Base-by-base conservation (phyloP, 495 filamentous ascomycete species). In the Penicillium steckii region DNA sequence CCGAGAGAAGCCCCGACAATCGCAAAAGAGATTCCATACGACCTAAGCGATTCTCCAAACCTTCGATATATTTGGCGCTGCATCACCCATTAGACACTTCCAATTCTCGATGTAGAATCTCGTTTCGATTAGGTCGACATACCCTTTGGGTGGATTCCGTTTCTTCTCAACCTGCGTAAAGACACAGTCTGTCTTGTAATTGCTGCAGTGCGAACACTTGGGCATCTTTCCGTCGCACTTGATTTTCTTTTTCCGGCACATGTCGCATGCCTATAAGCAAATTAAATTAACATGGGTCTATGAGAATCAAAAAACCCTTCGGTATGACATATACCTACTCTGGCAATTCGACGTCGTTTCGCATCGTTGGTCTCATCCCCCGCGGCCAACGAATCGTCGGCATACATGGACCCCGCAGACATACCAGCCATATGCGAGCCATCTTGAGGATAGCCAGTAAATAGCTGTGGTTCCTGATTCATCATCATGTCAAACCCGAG, bases 241-340 rank as follows among this genome's bases (percentile, higher is more conserved):
- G 65, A 98, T 97, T 81, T 98, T 98, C 79, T 97, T 98, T 75
- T 96, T 97, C 56, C 94, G 84, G 65, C 94, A 98, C 93, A 97
- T 96, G 66, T 98, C 94, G 77, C 94, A 98, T 44, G 94, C 94
- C 89, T 93, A 67, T 32, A 51, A 17, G 30, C 21, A 27, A 46
- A 56, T 30, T 25, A 29, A 9, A 26, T 26, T 2, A 26, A 30
- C 37, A 44, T 26, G n/a, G 23, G 10, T n/a, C n/a, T 19, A 48
- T 48, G 9, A 5, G 19, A 8, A 10, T 27, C 17, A 26, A 0
- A 4, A 9, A n/a, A 15, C 7, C 13, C 3, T 24, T 25, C 8
- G 3, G 46, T n/a, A 5, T 12, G 17, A 13, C 17, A 22, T 25
- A 19, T 41, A 42, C 75, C 68, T 75, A 91, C 89, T 77, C 91